Base-by-base conservation (phyloP, 768 basidiomycete species). In the Psilocybe tampanensis region DNA sequence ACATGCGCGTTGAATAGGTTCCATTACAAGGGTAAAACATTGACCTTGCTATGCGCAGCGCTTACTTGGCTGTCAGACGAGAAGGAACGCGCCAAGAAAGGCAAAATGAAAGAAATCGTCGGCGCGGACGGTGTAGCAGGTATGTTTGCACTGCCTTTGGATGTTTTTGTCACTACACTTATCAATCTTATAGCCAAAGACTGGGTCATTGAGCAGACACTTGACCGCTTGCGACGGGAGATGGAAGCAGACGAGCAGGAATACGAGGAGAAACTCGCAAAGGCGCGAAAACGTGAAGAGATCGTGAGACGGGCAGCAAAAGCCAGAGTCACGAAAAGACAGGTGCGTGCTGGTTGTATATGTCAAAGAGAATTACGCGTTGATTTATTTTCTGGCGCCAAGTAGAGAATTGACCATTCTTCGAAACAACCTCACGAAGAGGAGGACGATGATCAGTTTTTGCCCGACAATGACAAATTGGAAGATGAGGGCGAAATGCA, bases 171-270 rank as follows among this genome's bases (percentile, higher is more conserved):
- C n/a, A n/a, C n/a, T n/a, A n/a, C n/a, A n/a, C n/a, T n/a, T n/a
- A n/a, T n/a, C n/a, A n/a, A n/a, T 9, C 47, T 50, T 42, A 36
- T 58, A 86, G 89, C 73, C 26, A 87, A 85, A 6, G 83, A 85
- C 48, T 95, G 93, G 93, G 88, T 95, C 0, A 66, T 86, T 13
- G 77, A 85, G 21, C 90, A 94, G 62, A 86, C 90, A 13, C 68
- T 86, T 48, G 86, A 85, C 53, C 81, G 87, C 21, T 74, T 80
- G n/a, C 74, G 81, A 52, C 75, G 83, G 9, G 86, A 88, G 55
- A 74, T 94, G 44, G 92, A 92, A 61, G 79, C 76, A 0, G 82
- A 85, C 42, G 89, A 92, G 44, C 65, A 69, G 32, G 89, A 86
- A 47, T 85, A 88, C 56, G 84, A 86, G 57, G 79, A 82, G 54